Evolutionary conservation across 805 yeast species (phyloP), one percentile per base, ranked within the genome.

Genomic region (Metschnikowia cubensis): DNA sequence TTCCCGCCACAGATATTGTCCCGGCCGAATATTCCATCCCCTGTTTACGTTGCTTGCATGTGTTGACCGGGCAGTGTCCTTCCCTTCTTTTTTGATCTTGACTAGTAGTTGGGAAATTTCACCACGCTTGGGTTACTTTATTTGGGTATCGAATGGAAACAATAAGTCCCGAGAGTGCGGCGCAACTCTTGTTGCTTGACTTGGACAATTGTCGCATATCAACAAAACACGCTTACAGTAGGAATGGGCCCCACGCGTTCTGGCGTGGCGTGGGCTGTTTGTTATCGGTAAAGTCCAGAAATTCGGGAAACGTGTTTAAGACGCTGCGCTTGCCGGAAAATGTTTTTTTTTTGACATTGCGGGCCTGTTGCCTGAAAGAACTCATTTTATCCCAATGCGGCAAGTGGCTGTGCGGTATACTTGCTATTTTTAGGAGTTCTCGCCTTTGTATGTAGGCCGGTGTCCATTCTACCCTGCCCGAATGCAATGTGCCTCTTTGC

Each of bases 401-500:
- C 13, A 25, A n/a, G 37, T 20, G 37, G 45, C 45, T 32, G 45
- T 22, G 45, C 45, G 31, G 31, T 17, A 18, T 38, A 41, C 15
- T 41, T 42, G 45, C 45, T 33, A 6, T 32, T 42, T 32, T 42
- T 42, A 15, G 31, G 18, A 18, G 11, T 13, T 17, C 37, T 34
- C 13, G 18, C 15, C 4, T 5, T n/a, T 32, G 37, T 33, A 21
- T 42, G 37, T 33, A 42, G 45, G 45, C 8, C 35, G 17, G 6
- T 11, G 7, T 10, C 37, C 22, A 18, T 22, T n/a, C 18, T 7
- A 14, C 13, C 10, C 35, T 41, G 22, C 35, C 45, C 18, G 18
- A n/a, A 18, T 42, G 45, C 37, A 41, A 41, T 25, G 35, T 31
- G 44, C 44, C 20, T 20, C 37, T n/a, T 35, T 35, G 37, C 41